Evolutionary conservation across 2,329 filamentous ascomycete genomes (phyloP), one percentile per base, ranked within the genome.

Genomic region (Cordyceps tenuipes): DNA sequence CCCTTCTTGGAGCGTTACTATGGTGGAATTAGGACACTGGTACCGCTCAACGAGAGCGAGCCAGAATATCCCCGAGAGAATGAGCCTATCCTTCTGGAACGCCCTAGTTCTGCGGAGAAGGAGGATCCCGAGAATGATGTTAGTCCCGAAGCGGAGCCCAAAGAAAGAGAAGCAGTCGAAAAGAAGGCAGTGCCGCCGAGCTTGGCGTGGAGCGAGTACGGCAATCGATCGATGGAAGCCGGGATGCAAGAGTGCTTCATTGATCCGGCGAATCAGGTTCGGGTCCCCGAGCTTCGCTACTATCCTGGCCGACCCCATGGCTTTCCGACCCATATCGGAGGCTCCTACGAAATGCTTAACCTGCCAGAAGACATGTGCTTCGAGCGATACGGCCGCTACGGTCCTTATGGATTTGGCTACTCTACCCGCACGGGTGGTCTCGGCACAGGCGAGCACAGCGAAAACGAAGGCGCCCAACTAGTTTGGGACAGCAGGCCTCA

Each of bases 321-420:
- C 1, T 95, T 96, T 71, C 94, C 94, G 0, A 84, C 94, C 53
- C 83, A 91, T 61, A 83, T 90, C 2, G 82, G 93, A 68, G 94
- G 94, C n/a, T 96, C 91, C 0, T 92, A 96, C 67, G 85, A 91
- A 10, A 72, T 93, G 46, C 74, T 97, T 13, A 87, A 86, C 0
- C 76, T 97, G 41, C 84, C 88, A 19, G 84, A 95, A 65, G 88
- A 96, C 67, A 83, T 97, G 51, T 99, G 94, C 75, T 97, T 96
- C 69, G 94, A 99, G 66, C 83, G 94, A 2, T 96, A 90, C 70
- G 93, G 93, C 3, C 83, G 91, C 64, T 83, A 94, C 34, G 92
- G 90, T 0, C 89, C 93, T 0, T 99, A 99, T 66, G 93, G 93
- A 0, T 84, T 91, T 63, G 93, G 93, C 9, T 97, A 97, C 71